Evolutionary conservation across 2,329 filamentous ascomycete species (phyloP).

Genomic region (Phialocephala sp.): DNA sequence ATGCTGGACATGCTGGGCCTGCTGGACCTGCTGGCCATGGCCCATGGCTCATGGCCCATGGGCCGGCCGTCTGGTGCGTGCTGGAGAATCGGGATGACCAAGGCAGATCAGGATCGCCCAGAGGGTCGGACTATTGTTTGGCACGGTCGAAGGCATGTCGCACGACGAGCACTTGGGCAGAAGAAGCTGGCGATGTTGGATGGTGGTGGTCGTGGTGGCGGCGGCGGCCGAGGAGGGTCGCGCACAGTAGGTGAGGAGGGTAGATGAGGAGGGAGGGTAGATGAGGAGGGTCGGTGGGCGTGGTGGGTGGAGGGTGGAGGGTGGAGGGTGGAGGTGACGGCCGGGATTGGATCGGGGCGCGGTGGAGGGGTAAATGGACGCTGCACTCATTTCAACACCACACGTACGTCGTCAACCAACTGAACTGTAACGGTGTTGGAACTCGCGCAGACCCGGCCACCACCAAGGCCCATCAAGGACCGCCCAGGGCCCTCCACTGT

Average conservation of each 20-base stretch:
- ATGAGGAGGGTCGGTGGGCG: too few species aligned
- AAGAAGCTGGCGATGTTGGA: background rate
- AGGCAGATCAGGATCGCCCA: constrained; percentile 32
- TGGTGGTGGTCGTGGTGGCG: background rate
- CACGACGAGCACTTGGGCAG: background rate
- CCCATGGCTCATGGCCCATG: background rate
- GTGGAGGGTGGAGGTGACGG: constrained; percentile 3
- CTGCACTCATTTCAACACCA: constrained; percentile 6
- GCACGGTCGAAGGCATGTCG: constrained; percentile 4
- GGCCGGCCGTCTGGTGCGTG: too few species aligned
- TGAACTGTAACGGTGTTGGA: constrained; percentile 11
- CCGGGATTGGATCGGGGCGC: background rate
- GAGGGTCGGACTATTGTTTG: constrained; percentile 29
- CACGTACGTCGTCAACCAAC: constrained; percentile 6
- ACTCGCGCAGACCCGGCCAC: background rate
- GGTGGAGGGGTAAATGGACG: constrained; percentile 13
- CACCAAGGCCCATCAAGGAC: constrained; percentile 4
- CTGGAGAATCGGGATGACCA: constrained; percentile 23
- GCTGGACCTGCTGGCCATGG: background rate
- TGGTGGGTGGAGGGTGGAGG: too few species aligned
- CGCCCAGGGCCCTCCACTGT: background rate
- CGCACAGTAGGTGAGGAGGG: background rate
- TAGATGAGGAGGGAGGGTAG: too few species aligned
- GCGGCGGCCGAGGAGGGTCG: background rate
- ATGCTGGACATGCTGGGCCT: background rate